Conservation (phyloP, 2,329 filamentous ascomycete genomes). For the Pyrenophora seminiperda region DNA sequence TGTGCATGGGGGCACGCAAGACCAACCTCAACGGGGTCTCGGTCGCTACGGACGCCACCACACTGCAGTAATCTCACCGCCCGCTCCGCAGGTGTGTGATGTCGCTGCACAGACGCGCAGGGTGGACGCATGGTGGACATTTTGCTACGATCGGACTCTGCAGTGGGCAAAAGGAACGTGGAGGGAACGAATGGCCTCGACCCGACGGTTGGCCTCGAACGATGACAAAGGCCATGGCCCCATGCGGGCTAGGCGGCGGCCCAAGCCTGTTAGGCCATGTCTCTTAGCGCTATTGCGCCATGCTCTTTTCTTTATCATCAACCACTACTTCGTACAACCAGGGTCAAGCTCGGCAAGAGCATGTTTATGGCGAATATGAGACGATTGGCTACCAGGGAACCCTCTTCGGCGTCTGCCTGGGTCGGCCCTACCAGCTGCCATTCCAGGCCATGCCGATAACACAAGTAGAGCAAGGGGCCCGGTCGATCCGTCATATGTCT, state of each 20-base stretch:
- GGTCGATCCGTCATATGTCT: slow-evolving; percentile 4
- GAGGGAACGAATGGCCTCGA: slow-evolving; percentile 24
- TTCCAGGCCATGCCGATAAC: neutral
- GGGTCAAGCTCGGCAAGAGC: slow-evolving; percentile 4
- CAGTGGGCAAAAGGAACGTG: slow-evolving; percentile 27
- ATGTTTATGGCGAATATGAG: slow-evolving; percentile 1
- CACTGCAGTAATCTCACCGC: slow-evolving; percentile 10
- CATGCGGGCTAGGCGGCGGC: slow-evolving; percentile 24
- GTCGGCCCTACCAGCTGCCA: neutral
- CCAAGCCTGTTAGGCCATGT: slow-evolving; percentile 9
- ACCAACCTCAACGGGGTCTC: slow-evolving; percentile 23
- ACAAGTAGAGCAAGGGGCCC: slow-evolving; percentile 4
- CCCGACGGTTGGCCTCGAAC: slow-evolving; percentile 10
- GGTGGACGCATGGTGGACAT: slow-evolving; percentile 29
- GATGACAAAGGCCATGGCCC: slow-evolving; percentile 25
- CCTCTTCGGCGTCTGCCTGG: neutral
- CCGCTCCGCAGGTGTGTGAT: slow-evolving; percentile 4
- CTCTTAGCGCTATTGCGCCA: slow-evolving; percentile 14
- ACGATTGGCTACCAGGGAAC: neutral
- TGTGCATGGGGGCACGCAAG: slow-evolving; percentile 35
- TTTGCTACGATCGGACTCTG: slow-evolving; percentile 26
- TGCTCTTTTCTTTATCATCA: slow-evolving; percentile 15
- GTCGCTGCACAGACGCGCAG: slow-evolving; percentile 14
- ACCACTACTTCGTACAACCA: slow-evolving; percentile 4
- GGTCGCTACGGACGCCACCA: slow-evolving; percentile 5